Conservation (phyloP, 495 filamentous ascomycete genomes). For the Usnea hakonensis region DNA sequence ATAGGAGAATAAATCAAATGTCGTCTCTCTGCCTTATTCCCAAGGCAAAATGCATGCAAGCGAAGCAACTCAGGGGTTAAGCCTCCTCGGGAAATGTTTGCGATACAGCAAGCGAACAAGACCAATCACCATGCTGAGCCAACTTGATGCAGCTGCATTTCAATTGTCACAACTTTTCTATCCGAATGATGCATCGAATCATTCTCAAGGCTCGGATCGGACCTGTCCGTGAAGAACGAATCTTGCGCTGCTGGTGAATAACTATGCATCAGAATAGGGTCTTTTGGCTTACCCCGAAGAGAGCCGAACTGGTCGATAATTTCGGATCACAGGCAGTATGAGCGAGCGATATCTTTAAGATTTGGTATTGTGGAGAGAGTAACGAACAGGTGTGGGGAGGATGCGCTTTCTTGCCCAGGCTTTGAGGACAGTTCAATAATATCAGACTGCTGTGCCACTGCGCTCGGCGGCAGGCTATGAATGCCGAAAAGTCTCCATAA, state of each 20-base stretch:
- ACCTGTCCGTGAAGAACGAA: background rate
- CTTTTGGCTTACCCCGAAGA: background rate
- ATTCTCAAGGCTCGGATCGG: background rate
- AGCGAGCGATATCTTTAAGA: background rate
- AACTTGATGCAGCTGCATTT: background rate
- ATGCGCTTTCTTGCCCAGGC: background rate
- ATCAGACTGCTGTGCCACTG: too few relatives aligned
- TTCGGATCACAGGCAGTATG: background rate
- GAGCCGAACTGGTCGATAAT: too few relatives aligned
- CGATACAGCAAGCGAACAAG: background rate
- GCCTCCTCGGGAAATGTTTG: background rate
- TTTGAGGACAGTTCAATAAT: background rate
- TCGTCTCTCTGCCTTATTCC: background rate
- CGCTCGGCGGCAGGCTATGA: background rate
- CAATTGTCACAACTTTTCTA: too few relatives aligned
- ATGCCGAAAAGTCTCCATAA: background rate
- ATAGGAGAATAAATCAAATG: background rate
- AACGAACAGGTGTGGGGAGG: background rate
- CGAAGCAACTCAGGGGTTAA: background rate
- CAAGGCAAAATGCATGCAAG: background rate
- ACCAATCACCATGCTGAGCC: background rate
- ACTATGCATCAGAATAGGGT: background rate
- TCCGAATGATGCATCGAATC: background rate
- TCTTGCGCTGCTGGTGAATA: background rate
- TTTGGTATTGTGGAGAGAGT: background rate